phyloP scores from a whole-genome alignment of 2,329 filamentous ascomycete genomes.

The Ceratocystis colombiana region DNA sequence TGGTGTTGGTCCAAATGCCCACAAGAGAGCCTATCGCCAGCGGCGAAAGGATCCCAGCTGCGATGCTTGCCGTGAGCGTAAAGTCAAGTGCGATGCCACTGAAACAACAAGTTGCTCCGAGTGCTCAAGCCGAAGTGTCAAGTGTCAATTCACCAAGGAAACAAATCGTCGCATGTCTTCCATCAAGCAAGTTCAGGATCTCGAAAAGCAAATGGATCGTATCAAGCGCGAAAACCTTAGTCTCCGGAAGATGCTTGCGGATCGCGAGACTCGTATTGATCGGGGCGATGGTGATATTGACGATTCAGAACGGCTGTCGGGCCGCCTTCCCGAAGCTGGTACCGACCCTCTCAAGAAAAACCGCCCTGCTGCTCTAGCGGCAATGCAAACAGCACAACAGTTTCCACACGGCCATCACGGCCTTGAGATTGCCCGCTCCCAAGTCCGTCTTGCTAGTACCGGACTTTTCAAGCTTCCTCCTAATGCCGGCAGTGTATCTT shows the following conservation, averaged over 20 bases:
- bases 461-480: constrained; percentile 25
- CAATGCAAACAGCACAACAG: constrained; percentile 23
- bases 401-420: constrained; percentile 23
- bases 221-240: constrained; percentile 71
- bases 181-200: constrained; percentile 96
- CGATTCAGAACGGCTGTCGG: constrained; percentile 39
- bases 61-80: constrained; percentile 84
- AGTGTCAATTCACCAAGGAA: constrained; percentile 98
- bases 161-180: constrained; percentile 98
- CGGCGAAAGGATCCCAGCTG: constrained; percentile 93
- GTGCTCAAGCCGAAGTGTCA: constrained; percentile 90
- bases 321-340: constrained; percentile 20
- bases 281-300: constrained; percentile 40
- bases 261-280: constrained; percentile 42
- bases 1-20: constrained; percentile 35
- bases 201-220: constrained; percentile 80
- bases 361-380: constrained; percentile 23
- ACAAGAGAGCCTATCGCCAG: constrained; percentile 91
- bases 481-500: constrained; percentile 24
- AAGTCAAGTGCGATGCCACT: constrained; percentile 87
- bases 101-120: constrained; percentile 95
- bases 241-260: constrained; percentile 54
- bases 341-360: constrained; percentile 24
- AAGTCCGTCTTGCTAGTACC: constrained; percentile 24
- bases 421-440: constrained; percentile 24